phyloP scores from a whole-genome alignment of 306 rosid species.

The Luffa acutangula region DNA sequence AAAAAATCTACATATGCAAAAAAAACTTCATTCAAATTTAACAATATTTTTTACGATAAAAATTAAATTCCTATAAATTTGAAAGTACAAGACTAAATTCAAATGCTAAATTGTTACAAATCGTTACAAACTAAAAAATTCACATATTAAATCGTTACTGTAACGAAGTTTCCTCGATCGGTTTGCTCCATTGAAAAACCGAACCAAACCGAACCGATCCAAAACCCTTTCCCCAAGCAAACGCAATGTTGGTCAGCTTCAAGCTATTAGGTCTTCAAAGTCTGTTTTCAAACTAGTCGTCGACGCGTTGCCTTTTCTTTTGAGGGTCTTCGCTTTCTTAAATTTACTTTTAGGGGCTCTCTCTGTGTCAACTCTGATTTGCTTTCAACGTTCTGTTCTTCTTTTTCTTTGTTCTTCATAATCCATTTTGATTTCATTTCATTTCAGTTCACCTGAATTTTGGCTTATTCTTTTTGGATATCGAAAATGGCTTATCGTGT shows the following conservation, averaged over 20 bases:
- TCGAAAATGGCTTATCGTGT: background rate
- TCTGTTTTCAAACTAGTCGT: background rate
- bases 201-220: background rate
- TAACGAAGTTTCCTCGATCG: too few species aligned
- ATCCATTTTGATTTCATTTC: background rate
- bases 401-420: background rate
- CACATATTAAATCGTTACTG: too few species aligned
- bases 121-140: too few species aligned
- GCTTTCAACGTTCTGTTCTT: background rate
- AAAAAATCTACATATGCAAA: too few species aligned
- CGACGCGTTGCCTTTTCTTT: background rate
- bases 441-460: background rate
- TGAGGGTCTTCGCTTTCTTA: background rate
- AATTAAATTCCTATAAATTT: too few species aligned
- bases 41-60: too few species aligned
- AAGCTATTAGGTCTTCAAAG: background rate
- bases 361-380: background rate
- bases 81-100: too few species aligned
- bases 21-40: too few species aligned
- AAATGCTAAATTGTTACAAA: too few species aligned
- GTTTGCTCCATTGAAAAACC: too few species aligned
- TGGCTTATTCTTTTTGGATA: background rate
- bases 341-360: background rate
- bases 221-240: background rate
- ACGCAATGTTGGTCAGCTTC: background rate